These are phyloP conservation scores for Amanita inopinata DNA, from an alignment of 768 basidiomycete species.

Conservation along the genomic window DNA sequence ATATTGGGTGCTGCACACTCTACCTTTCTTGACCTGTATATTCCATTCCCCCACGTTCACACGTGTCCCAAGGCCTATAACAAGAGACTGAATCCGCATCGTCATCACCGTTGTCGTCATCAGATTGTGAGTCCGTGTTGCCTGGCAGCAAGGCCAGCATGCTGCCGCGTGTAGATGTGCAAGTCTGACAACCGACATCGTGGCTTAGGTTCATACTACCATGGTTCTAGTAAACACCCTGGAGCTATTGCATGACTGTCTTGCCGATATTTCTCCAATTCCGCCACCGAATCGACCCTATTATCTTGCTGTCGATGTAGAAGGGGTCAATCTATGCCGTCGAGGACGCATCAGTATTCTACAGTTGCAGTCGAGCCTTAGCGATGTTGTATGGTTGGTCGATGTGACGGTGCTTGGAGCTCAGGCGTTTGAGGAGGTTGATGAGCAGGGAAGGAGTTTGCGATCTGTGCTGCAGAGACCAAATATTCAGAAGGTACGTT, in stretches of 20 bases:
- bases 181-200: not conserved
- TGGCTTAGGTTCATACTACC: conserved; percentile 7
- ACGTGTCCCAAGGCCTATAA: no score
- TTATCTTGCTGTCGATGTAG: conserved; percentile 25
- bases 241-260: conserved; percentile 8
- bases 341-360: conserved; percentile 21
- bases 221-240: conserved; percentile 10
- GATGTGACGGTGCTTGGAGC: conserved; percentile 23
- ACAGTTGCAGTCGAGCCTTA: conserved; percentile 19
- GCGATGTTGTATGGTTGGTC: conserved; percentile 23
- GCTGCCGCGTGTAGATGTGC: not conserved
- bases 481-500: conserved; percentile 16
- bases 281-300: conserved; percentile 2
- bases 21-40: no score
- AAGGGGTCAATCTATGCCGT: conserved; percentile 25
- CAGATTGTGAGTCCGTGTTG: not conserved
- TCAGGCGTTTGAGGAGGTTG: conserved; percentile 19
- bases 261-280: conserved; percentile 8
- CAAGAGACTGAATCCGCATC: not conserved
- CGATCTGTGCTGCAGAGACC: conserved; percentile 15
- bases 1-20: no score
- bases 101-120: not conserved
- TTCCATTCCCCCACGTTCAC: no score
- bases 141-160: not conserved
- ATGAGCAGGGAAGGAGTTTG: conserved; percentile 16